Conservation (phyloP, 1,284 basidiomycete species). For the Bjerkandera adusta region DNA sequence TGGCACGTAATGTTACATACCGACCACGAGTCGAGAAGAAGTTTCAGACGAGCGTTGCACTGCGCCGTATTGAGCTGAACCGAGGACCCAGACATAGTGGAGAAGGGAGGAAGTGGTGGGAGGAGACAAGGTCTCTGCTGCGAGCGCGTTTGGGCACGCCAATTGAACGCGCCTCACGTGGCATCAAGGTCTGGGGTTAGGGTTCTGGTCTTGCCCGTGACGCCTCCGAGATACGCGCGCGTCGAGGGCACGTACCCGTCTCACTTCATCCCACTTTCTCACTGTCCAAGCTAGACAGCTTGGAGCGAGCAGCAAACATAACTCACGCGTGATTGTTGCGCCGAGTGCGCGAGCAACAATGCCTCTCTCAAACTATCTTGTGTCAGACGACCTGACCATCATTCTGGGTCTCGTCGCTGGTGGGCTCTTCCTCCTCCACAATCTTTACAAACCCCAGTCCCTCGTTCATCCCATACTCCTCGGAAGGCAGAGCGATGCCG, state of each 20-base stretch:
- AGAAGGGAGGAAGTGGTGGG: conserved; percentile 16
- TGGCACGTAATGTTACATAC: conserved; percentile 49
- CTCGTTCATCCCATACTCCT: conserved; percentile 82
- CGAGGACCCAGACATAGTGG: conserved; percentile 27
- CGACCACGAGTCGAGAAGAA: conserved; percentile 72
- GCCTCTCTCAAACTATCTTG: conserved; percentile 51
- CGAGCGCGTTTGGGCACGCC: conserved; percentile 11
- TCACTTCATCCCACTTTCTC: no score
- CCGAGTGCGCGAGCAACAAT: conserved; percentile 30
- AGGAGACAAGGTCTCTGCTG: conserved; percentile 24
- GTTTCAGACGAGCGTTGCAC: conserved; percentile 67
- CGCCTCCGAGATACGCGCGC: no score
- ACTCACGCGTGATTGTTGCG: no score
- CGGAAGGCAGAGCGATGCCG: conserved; percentile 79
- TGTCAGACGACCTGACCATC: conserved; percentile 75
- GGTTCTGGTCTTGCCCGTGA: no score
- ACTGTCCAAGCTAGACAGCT: no score
- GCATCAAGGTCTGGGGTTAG: conserved; percentile 9
- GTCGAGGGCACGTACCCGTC: no score
- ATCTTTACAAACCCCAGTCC: conserved; percentile 73
- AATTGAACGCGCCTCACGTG: conserved; percentile 24
- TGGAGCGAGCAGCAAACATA: no score
- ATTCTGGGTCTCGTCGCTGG: conserved; percentile 69
- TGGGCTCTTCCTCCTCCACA: conserved; percentile 71
- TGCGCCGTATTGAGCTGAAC: conserved; percentile 47